Evolutionary conservation across 176 grass and related monocot genomes (phyloP).

Genomic region (Tillandsia fasciculata): DNA sequence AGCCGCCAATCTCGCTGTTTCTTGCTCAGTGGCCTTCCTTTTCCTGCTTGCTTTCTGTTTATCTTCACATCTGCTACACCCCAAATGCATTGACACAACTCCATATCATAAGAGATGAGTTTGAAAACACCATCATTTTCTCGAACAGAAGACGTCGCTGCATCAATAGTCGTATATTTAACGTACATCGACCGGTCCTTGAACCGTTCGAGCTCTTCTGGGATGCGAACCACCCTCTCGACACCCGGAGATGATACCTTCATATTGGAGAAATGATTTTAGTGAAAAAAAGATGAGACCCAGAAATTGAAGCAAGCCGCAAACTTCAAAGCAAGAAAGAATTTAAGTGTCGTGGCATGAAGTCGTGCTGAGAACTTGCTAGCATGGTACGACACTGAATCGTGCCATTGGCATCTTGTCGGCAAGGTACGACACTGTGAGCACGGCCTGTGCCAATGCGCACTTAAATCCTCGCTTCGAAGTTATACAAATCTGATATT

Average conservation of each 20-base stretch:
- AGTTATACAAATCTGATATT: too few species aligned
- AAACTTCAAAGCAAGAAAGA: too few species aligned
- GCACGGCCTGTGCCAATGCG: too few species aligned
- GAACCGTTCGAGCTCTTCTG: slow-evolving; percentile 85
- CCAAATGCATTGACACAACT: slow-evolving; percentile 67
- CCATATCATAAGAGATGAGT: slow-evolving; percentile 67
- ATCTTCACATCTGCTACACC: slow-evolving; percentile 87
- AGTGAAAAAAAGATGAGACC: slow-evolving; percentile 6
- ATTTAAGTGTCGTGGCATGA: too few species aligned
- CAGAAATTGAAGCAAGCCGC: too few species aligned
- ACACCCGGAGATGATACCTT: slow-evolving; percentile 89
- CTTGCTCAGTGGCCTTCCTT: slow-evolving; percentile 83
- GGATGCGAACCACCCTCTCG: slow-evolving; percentile 64
- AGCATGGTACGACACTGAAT: too few species aligned
- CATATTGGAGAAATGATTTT: slow-evolving; percentile 12
- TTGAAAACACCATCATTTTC: slow-evolving; percentile 66
- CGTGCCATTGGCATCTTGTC: too few species aligned
- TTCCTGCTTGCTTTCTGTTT: slow-evolving; percentile 64
- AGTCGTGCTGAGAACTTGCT: too few species aligned
- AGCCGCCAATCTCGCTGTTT: slow-evolving; percentile 86
- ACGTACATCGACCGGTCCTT: slow-evolving; percentile 81
- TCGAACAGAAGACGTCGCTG: slow-evolving; percentile 17
- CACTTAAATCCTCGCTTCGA: too few species aligned
- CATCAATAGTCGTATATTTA: slow-evolving; percentile 34
- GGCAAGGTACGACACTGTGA: too few species aligned